Base-by-base conservation (phyloP, 148 eudicot species). In the Vaccinium myrtillus region DNA sequence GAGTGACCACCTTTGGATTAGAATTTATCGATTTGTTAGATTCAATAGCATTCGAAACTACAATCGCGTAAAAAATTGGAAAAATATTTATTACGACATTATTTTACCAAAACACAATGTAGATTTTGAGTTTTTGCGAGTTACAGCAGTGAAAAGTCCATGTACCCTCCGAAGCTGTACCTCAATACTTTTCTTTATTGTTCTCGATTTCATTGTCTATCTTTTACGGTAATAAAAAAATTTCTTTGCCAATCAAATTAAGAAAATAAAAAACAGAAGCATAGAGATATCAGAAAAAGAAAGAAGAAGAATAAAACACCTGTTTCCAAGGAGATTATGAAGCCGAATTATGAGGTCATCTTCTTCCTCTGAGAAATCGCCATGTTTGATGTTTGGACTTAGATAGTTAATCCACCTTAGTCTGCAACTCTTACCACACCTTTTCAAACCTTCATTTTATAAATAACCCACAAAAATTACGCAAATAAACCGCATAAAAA, bases 391-490 rank as follows among this genome's bases (percentile, higher is more conserved):
- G 5, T 16, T 71, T 2, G 88, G 88, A 54, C 88, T 87, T 16
- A 87, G 73, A n/a, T 84, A 87, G 48, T 87, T 87, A 63, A 87
- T 81, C 88, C 88, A 87, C 39, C 86, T 61, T 32, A 84, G 78
- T 49, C 88, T 86, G 63, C 88, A 86, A 59, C 88, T 86, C 83
- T 86, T 86, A 11, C 88, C 88, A 30, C 86, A 83, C 77, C 88
- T 83, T 77, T 87, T 87, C 86, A 87, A 83, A 23, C 86, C 88
- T 87, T 0, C 5, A 15, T 36, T 0, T 14, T 6, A 39, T 4
- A 73, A 36, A 73, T 21, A 73, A 15, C 46, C 75, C 3, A 36
- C 39, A 36, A 36, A 36, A 36, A 36, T 36, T 36, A 36, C 39
- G 39, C 39, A 36, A 36, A 36, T 36, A 36, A 36, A 36, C 39